Conservation (phyloP, 352 stramenopile species). For the Phytophthora sansomeana region DNA sequence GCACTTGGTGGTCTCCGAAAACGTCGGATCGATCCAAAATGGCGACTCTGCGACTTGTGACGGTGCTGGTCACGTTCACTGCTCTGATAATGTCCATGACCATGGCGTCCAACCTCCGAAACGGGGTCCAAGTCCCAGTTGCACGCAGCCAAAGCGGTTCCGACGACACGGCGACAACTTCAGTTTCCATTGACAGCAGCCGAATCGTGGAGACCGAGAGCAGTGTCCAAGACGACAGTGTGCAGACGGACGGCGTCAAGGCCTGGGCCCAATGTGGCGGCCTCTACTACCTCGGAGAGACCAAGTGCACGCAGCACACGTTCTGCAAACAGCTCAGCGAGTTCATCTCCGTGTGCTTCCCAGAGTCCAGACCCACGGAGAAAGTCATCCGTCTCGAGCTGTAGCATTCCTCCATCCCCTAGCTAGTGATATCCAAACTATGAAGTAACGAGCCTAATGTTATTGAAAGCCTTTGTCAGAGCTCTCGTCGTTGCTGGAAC, state of each 20-base stretch:
- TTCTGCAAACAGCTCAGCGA: constrained; percentile 42
- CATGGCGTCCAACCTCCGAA: constrained; percentile 21
- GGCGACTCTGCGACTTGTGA: constrained; percentile 19
- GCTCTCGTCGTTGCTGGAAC: background rate
- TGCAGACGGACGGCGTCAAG: constrained; percentile 17
- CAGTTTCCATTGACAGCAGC: constrained; percentile 7
- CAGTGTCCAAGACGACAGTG: constrained; percentile 8
- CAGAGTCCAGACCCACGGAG: constrained; percentile 34
- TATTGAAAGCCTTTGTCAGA: constrained; percentile 36
- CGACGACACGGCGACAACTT: constrained; percentile 11
- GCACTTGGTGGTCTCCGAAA: constrained; percentile 11
- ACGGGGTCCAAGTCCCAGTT: background rate
- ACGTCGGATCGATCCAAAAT: constrained; percentile 10
- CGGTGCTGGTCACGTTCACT: constrained; percentile 1
- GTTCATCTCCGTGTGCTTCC: constrained; percentile 47
- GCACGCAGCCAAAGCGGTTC: constrained; percentile 11
- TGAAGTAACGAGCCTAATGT: constrained; percentile 39
- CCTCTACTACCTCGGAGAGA: constrained; percentile 39
- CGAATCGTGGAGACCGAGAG: constrained; percentile 7
- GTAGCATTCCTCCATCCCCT: constrained; percentile 14
- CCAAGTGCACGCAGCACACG: constrained; percentile 31
- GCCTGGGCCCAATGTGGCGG: constrained; percentile 41
- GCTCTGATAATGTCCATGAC: constrained; percentile 6
- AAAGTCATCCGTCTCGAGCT: constrained; percentile 36
- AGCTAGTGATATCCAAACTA: constrained; percentile 33